Evolutionary conservation across 2,329 filamentous ascomycete species (phyloP), one percentile per base, ranked within the genome.

Genomic region (Cladosporium sp.): DNA sequence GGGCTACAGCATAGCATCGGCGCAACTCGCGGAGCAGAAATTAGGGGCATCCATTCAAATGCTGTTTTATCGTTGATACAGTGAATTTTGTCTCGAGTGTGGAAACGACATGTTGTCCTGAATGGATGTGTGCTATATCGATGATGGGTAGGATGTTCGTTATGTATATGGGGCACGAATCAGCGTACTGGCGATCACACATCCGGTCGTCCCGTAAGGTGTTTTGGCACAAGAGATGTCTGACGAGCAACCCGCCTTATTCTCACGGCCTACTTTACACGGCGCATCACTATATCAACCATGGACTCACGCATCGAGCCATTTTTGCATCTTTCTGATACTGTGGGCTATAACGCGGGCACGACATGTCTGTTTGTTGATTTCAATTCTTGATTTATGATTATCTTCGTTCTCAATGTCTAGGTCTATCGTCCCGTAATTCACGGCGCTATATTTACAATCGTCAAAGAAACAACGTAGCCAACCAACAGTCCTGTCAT

Each of bases 1-100:
- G 53, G 33, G 61, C 61, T 63, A 56, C 61, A 56, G 61, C 61
- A 63, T 63, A 63, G 61, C 61, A 65, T 50, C 52, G 62, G 62
- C 53, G 62, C 28, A 58, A 16, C 28, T 64, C 26, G 59, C 28
- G 37, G 28, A 29, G 52, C 28, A 55, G 52, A 55, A 46, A 55
- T 21, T 55, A 55, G 52, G 29, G 52, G 28, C 52, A 55, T 55
- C 37, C 29, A 59, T 59, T 46, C 7, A 57, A 40, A 35, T 57
- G 31, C 52, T 55, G 52, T 55, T 55, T 55, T 26, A 21, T 21
- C 26, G 33, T 57, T 31, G 53, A 57, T 26, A 12, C n/a, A 26
- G 29, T 57, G 37, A 44, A 18, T n/a, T 44, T 16, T n/a, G 35
- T 40, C 16, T 16, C 14, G 35, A 40, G 35, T 40, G 35, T 2